Evolutionary conservation across 176 grass and related monocot genomes (phyloP), one percentile per base, ranked within the genome.

Genomic region (Hyparrhenia diplandra): DNA sequence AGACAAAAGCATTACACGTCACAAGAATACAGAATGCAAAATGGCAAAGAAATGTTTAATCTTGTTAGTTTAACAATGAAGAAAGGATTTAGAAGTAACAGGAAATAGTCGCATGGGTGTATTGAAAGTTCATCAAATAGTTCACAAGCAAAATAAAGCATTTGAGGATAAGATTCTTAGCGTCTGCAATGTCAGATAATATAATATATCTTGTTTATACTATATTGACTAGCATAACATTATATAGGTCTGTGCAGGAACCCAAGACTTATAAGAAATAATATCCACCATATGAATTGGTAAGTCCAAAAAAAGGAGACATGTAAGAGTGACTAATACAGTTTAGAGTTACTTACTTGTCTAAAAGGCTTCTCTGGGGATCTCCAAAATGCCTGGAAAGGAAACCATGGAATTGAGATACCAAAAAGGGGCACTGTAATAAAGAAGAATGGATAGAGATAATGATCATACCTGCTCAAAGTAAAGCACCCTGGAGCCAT

Each of bases 341-440:
- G 63, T 77, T 52, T 61, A 46, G 70, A 88, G 88, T 87, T 78
- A 87, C 73, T 87, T 95, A 99, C 96, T 90, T 99, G 96, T 84
- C 96, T 89, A 79, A 95, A 99, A 84, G 96, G 96, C 84, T 93
- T 99, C 66, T 95, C 93, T 67, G 90, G 96, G 86, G 85, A 89
- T 95, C 96, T 99, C 87, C 90, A 95, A 93, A 99, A 99, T 86
- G 96, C 96, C 93, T 99, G 85, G 17, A 84, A 84, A 62, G 62
- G 24, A 52, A 71, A 88, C 42, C 67, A 42, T 69, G 9, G 10
- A 57, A 67, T n/a, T 67, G 13, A 85, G 52, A 36, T 77, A 60
- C 52, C 31, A 21, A 67, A 17, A 83, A 88, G 25, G 45, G 55
- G n/a, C 4, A 12, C 10, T 51, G 64, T 43, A 45, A 78, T 64